phyloP scores from a whole-genome alignment of 352 stramenopile genomes.

The Blastocystis sp. region DNA sequence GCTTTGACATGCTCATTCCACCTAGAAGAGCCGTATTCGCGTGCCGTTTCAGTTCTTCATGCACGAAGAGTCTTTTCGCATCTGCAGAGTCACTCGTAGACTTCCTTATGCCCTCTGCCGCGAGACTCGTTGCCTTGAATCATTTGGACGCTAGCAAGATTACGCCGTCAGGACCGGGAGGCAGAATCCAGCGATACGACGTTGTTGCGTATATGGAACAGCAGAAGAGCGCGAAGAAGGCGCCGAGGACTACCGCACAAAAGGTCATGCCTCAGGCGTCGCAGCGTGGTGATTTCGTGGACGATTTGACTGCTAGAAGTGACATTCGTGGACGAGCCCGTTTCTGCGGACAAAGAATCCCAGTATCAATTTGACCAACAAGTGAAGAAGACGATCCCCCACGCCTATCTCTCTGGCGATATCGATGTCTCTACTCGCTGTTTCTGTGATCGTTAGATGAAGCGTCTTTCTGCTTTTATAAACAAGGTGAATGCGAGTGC shows the following conservation, averaged over 20 bases:
- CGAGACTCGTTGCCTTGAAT: constrained; percentile 40
- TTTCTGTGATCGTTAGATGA: neutral
- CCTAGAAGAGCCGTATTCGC: neutral
- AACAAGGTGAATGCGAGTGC: neutral
- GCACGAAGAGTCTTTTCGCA: constrained; percentile 17
- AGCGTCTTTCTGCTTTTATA: neutral
- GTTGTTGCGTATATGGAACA: constrained; percentile 22
- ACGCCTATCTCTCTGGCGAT: constrained; percentile 1
- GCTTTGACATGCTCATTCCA: neutral
- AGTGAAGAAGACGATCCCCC: constrained; percentile 41
- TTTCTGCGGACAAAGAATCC: neutral
- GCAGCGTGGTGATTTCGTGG: neutral
- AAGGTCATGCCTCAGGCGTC: neutral
- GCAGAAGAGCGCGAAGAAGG: neutral
- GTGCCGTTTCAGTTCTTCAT: constrained; percentile 41
- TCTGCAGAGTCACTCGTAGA: neutral
- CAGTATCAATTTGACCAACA: constrained; percentile 28
- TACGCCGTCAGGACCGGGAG: constrained; percentile 22
- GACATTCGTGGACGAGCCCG: constrained; percentile 14
- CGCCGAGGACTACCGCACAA: neutral
- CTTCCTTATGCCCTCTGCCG: constrained; percentile 48
- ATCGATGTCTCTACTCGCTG: neutral
- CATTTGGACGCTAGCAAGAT: constrained; percentile 30
- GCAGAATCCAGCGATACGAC: constrained; percentile 48
- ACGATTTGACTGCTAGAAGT: neutral